phyloP scores from a whole-genome alignment of 2,329 filamentous ascomycete species.

The Lachnellula cervina region DNA sequence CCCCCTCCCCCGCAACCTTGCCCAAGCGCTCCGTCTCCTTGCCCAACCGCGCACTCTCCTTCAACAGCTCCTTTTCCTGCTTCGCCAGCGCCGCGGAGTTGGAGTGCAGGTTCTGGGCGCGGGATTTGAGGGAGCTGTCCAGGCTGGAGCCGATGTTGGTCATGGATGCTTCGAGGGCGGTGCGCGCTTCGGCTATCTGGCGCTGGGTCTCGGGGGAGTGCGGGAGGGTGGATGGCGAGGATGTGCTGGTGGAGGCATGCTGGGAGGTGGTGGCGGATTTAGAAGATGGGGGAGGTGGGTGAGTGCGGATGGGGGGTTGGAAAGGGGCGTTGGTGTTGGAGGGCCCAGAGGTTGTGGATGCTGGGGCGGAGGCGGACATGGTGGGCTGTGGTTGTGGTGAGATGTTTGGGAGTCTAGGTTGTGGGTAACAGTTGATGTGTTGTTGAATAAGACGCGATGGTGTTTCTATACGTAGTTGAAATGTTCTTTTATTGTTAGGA shows the following conservation, averaged over 20 bases:
- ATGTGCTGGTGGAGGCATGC: background rate
- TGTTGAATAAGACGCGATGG: background rate
- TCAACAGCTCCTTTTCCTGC: conserved; percentile 62
- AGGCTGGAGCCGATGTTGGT: conserved; percentile 59
- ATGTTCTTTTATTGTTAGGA: no score
- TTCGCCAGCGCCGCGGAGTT: conserved; percentile 60
- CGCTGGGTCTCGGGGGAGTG: conserved; percentile 24
- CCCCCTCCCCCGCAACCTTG: conserved; percentile 57
- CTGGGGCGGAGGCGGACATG: conserved; percentile 9
- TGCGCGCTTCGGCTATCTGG: conserved; percentile 51
- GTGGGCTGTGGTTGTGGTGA: background rate
- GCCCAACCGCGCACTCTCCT: conserved; percentile 54
- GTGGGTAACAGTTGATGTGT: background rate
- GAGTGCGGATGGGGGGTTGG: conserved; percentile 1
- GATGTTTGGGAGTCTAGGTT: conserved; percentile 2
- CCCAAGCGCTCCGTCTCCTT: conserved; percentile 62
- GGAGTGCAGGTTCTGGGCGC: conserved; percentile 63
- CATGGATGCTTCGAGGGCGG: conserved; percentile 52
- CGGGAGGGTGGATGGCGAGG: conserved; percentile 1
- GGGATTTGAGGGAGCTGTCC: conserved; percentile 62
- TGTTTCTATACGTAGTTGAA: no score
- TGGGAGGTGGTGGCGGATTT: conserved; percentile 2
- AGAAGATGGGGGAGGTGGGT: conserved; percentile 3
- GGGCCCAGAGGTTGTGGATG: conserved; percentile 5
- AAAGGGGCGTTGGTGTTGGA: conserved; percentile 1